Base-by-base conservation (phyloP, 306 rosid genomes). In the Leucaena leucocephala region DNA sequence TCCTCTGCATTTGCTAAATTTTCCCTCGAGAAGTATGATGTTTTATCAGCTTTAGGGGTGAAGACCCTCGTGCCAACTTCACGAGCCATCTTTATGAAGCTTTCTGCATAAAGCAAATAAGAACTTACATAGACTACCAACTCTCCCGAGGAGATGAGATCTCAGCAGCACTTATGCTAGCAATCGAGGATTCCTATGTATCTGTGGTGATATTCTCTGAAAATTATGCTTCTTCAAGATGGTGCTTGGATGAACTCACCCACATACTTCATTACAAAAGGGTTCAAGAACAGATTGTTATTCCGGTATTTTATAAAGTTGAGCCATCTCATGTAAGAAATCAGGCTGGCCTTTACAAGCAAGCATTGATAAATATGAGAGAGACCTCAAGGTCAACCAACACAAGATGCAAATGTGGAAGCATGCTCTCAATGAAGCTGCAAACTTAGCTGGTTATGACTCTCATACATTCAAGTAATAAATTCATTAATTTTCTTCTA, bases 181-280 rank as follows among this genome's bases (percentile, higher is more conserved):
- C 71, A 16, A 66, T 66, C 22, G 49, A 66, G 15, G 49, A 39
- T 39, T 66, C 71, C 19, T 39, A 39, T 39, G 3, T 39, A 3
- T 66, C 71, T 39, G 71, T 39, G 15, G 48, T 66, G 33, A 34
- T 66, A 1, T 39, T 66, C 33, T 66, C 71, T 4, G 48, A 66
- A 39, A 66, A 39, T 9, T 66, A 38, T 38, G 71, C 71, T 7
- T 38, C 46, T 19, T 66, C 71, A 8, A 66, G 48, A 39, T 66
- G 71, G 71, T 66, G 71, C 33, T 66, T 66, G 49, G 71, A 66
- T 16, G 71, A 66, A 66, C 71, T 66, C 49, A n/a, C 33, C 27
- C 71, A 39, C 10, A 66, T 66, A 66, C 48, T 66, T 2, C 71
- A 66, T 8, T 66, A 49, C 49, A 39, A 66, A 66, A 66, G 48